These are phyloP conservation scores for Candida tetrigidarum DNA, from an alignment of 1,139 yeast genomes.

Conservation along the genomic window DNA sequence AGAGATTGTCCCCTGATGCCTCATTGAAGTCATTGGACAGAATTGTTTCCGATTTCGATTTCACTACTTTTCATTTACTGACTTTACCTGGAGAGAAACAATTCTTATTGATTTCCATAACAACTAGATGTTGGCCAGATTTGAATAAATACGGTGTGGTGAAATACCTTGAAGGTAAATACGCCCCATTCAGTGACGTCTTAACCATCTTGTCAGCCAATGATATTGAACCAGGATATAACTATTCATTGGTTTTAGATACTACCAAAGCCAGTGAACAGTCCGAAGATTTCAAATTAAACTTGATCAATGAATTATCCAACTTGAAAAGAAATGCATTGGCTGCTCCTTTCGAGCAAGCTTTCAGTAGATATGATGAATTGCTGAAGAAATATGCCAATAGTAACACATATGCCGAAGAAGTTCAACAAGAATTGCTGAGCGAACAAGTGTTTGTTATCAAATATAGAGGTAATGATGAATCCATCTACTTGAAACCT, in stretches of 20 bases:
- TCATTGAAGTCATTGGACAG: slow-evolving; percentile 71
- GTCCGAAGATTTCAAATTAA: slow-evolving; percentile 48
- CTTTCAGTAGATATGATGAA: slow-evolving; percentile 77
- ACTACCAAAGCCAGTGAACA: slow-evolving; percentile 46
- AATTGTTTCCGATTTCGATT: slow-evolving; percentile 92
- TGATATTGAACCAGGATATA: slow-evolving; percentile 74
- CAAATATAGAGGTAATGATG: slow-evolving; percentile 86
- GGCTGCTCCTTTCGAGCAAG: slow-evolving; percentile 92
- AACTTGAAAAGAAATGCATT: slow-evolving; percentile 82
- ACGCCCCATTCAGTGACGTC: slow-evolving; percentile 33
- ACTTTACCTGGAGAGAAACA: slow-evolving; percentile 72
- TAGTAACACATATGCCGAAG: slow-evolving; percentile 53
- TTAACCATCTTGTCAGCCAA: slow-evolving; percentile 30
- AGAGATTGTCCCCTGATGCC: slow-evolving; percentile 39
- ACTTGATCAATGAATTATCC: slow-evolving; percentile 66
- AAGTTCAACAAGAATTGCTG: slow-evolving; percentile 49
- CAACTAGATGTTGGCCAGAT: slow-evolving; percentile 79
- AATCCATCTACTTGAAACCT: slow-evolving; percentile 88
- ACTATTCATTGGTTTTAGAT: slow-evolving; percentile 77
- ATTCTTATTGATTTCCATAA: slow-evolving; percentile 67
- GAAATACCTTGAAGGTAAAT: slow-evolving; percentile 44
- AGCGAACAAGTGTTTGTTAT: slow-evolving; percentile 70
- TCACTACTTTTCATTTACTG: slow-evolving; percentile 90
- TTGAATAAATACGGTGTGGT: slow-evolving; percentile 68
- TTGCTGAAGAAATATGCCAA: slow-evolving; percentile 60